Evolutionary conservation across 306 rosid species (phyloP).

Genomic region (Spatholobus suberectus): DNA sequence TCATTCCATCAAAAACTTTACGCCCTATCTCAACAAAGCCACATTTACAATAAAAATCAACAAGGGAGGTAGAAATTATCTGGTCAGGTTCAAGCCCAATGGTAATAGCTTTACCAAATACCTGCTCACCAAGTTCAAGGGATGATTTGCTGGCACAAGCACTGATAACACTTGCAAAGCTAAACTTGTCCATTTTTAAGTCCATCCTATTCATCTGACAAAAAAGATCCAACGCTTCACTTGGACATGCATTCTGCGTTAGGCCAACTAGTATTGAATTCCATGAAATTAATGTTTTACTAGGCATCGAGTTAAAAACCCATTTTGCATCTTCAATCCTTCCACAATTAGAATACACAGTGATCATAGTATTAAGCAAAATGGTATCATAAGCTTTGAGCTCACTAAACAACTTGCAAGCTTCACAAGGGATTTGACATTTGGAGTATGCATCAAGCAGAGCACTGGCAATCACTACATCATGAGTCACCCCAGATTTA

Average conservation of each 20-base stretch:
- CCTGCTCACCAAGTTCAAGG: conserved; percentile 74
- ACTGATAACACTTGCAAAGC: conserved; percentile 71
- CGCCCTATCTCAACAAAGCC: conserved; percentile 66
- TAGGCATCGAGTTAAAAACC: conserved; percentile 61
- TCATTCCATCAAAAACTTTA: conserved; percentile 63
- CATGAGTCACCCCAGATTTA: conserved; percentile 60
- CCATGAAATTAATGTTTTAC: conserved; percentile 79
- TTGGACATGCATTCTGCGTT: conserved; percentile 66
- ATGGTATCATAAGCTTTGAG: conserved; percentile 66
- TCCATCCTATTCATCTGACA: conserved; percentile 61
- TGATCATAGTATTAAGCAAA: conserved; percentile 79
- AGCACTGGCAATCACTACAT: conserved; percentile 68
- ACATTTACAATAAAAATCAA: conserved; percentile 81
- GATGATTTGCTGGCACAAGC: conserved; percentile 72
- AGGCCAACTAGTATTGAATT: conserved; percentile 77
- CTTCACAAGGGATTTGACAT: conserved; percentile 63
- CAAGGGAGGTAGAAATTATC: conserved; percentile 67
- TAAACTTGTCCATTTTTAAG: conserved; percentile 72
- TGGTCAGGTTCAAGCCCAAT: conserved; percentile 67
- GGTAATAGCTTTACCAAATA: conserved; percentile 63
- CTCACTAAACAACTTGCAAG: conserved; percentile 75
- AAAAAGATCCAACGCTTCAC: conserved; percentile 68
- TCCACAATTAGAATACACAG: conserved; percentile 69
- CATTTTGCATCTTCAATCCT: conserved; percentile 75
- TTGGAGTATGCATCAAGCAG: conserved; percentile 80